A percentile compares a stretch with the other conserved stretches of the same genome.
Evolutionary conservation across 2,329 filamentous ascomycete genomes (phyloP).

Genomic region (Hypoxylon sp.): DNA sequence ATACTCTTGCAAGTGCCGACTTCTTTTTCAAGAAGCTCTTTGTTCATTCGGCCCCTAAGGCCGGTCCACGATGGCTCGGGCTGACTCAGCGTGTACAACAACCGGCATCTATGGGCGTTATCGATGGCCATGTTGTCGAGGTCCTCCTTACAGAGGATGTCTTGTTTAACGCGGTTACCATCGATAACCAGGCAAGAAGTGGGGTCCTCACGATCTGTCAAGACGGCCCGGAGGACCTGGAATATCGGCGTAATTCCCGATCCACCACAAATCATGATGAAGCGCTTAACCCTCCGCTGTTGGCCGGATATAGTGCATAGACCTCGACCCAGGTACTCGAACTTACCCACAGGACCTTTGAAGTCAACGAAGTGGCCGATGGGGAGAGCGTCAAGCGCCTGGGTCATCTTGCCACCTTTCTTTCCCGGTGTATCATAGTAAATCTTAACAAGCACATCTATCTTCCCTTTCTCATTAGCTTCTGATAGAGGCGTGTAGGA

Average conservation of each 20-base stretch:
- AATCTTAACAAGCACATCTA: conserved; percentile 86
- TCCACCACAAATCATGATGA: conserved; percentile 90
- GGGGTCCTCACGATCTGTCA: conserved; percentile 72
- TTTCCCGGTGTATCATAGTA: conserved; percentile 74
- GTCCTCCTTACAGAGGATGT: conserved; percentile 85
- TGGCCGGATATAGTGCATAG: conserved; percentile 72
- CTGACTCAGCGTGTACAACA: conserved; percentile 79
- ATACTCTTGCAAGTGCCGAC: conserved; percentile 58
- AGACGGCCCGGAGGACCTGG: conserved; percentile 82
- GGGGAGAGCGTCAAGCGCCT: conserved; percentile 80
- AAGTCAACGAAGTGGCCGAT: conserved; percentile 83
- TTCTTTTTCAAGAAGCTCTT: conserved; percentile 73
- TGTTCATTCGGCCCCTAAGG: conserved; percentile 75
- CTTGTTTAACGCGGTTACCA: conserved; percentile 81
- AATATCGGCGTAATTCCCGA: conserved; percentile 95
- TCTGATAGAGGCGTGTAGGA: conserved; percentile 89
- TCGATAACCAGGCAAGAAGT: conserved; percentile 82
- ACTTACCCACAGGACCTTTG: conserved; percentile 90
- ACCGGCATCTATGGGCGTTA: conserved; percentile 70
- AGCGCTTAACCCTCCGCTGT: conserved; percentile 71
- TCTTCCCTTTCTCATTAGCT: conserved; percentile 68
- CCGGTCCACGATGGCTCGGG: conserved; percentile 77
- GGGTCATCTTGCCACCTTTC: conserved; percentile 84
- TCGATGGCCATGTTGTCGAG: conserved; percentile 73
- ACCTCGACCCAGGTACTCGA: conserved; percentile 81